phyloP scores from a whole-genome alignment of 352 stramenopile species.

The Stramenopiles sp. region DNA sequence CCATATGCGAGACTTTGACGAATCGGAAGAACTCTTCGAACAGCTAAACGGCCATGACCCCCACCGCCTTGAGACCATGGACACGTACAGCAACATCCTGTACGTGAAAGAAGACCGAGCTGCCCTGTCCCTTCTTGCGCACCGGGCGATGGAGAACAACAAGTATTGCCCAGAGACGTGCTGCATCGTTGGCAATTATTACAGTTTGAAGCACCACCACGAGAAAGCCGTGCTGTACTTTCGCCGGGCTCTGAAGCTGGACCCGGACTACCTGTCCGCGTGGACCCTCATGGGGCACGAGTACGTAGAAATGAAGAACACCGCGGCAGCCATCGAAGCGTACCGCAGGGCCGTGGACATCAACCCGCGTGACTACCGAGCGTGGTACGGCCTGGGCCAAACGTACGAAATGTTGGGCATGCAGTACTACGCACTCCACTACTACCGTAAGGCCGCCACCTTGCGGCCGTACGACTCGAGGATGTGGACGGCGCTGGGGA shows the following conservation, averaged over 20 bases:
- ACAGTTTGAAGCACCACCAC: conserved; percentile 65
- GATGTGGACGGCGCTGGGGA: conserved; percentile 89
- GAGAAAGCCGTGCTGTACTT: conserved; percentile 92
- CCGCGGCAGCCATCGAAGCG: conserved; percentile 78
- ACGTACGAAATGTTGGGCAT: conserved; percentile 97
- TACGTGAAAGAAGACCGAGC: conserved; percentile 56
- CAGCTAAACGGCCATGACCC: conserved; percentile 34
- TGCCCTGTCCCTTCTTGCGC: conserved; percentile 30
- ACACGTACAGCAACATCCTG: conserved; percentile 51
- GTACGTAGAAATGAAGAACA: conserved; percentile 97
- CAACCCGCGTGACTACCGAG: conserved; percentile 77
- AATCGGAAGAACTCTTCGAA: conserved; percentile 39
- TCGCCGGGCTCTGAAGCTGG: conserved; percentile 73
- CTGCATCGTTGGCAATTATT: conserved; percentile 84
- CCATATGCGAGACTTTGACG: conserved; percentile 43
- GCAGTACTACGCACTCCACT: conserved; percentile 93
- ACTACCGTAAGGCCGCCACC: conserved; percentile 82
- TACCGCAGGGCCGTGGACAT: conserved; percentile 81
- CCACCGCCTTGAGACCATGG: conserved; percentile 47
- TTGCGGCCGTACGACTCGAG: conserved; percentile 84
- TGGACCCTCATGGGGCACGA: conserved; percentile 97
- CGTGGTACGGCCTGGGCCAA: conserved; percentile 94
- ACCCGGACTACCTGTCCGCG: conserved; percentile 76
- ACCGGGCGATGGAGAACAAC: conserved; percentile 60
- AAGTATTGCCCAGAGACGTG: conserved; percentile 95